Percentiles rank a stretch among this genome's conserved stretches.
These are phyloP conservation scores for Podaxis sp. DNA, from an alignment of 768 basidiomycete genomes.

Conservation along the genomic window DNA sequence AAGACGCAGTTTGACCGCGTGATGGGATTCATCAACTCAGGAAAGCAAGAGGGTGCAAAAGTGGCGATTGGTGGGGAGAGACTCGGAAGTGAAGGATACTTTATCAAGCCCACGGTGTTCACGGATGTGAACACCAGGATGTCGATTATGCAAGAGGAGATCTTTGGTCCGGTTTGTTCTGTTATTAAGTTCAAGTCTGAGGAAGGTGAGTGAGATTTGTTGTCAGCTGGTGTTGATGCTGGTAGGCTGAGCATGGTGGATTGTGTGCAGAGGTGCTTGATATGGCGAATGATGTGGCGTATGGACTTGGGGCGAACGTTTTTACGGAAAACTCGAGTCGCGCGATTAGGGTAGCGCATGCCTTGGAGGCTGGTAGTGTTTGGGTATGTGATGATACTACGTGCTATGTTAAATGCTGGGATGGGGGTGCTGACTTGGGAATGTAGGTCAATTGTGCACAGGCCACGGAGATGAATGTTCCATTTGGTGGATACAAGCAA, in stretches of 20 bases:
- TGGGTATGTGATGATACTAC: constrained; percentile 35
- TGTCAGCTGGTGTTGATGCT: neutral
- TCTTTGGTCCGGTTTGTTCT: constrained; percentile 79
- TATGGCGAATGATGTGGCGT: constrained; percentile 71
- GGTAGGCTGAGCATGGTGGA: neutral
- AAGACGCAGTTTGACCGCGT: constrained; percentile 67
- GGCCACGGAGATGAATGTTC: constrained; percentile 41
- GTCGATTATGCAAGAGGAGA: constrained; percentile 73
- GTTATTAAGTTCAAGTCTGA: constrained; percentile 74
- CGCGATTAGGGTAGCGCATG: constrained; percentile 60
- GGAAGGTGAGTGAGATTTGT: constrained; percentile 22
- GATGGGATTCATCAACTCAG: constrained; percentile 74
- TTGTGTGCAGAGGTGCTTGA: constrained; percentile 37
- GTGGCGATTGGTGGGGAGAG: constrained; percentile 66
- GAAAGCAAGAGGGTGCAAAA: constrained; percentile 68
- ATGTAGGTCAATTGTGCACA: neutral
- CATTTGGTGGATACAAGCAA: constrained; percentile 74
- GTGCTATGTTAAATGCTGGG: neutral
- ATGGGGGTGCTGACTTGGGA: neutral
- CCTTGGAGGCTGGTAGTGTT: constrained; percentile 64
- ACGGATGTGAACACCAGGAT: constrained; percentile 62
- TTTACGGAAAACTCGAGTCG: constrained; percentile 67
- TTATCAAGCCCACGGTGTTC: constrained; percentile 74
- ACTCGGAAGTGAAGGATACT: constrained; percentile 45
- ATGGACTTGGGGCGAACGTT: constrained; percentile 78